These are phyloP conservation scores for Neonectria faginata DNA, from an alignment of 2,329 filamentous ascomycete genomes.

Conservation along the genomic window DNA sequence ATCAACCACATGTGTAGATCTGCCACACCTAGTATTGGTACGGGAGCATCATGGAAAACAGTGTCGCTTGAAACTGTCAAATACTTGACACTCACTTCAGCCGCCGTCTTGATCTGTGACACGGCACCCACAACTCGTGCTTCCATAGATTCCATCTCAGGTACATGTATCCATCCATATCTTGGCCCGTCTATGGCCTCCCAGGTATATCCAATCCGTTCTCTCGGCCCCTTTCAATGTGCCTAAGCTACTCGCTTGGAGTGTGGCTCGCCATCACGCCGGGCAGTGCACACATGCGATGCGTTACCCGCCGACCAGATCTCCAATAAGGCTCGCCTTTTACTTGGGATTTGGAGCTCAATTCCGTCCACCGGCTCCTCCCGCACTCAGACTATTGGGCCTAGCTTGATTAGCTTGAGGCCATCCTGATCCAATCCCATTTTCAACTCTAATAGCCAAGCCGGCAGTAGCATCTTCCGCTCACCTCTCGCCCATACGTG, in stretches of 20 bases:
- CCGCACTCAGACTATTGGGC: not conserved
- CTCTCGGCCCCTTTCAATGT: conserved; percentile 20
- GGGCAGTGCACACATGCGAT: not conserved
- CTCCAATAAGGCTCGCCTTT: not conserved
- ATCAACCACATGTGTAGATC: no score
- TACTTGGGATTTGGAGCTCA: conserved; percentile 1
- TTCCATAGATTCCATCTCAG: conserved; percentile 10
- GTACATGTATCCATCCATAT: conserved; percentile 33
- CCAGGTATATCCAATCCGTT: conserved; percentile 40
- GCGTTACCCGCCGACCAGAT: not conserved
- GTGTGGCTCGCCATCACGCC: not conserved
- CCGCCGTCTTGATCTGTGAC: conserved; percentile 1
- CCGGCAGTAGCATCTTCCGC: conserved; percentile 27
- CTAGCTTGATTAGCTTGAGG: not conserved
- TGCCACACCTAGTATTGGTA: not conserved
- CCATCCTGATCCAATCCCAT: conserved; percentile 3
- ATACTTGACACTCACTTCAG: conserved; percentile 17
- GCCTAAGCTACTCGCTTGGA: conserved; percentile 11
- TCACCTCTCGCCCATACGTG: conserved; percentile 22
- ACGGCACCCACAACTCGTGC: conserved; percentile 11
- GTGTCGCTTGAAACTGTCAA: not conserved
- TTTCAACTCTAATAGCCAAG: conserved; percentile 8
- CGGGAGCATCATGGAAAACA: not conserved
- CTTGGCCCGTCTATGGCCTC: conserved; percentile 20
- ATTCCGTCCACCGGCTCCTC: not conserved